These are phyloP conservation scores for Cenococcum geophilum DNA, from an alignment of 495 filamentous ascomycete species.

Conservation along the genomic window DNA sequence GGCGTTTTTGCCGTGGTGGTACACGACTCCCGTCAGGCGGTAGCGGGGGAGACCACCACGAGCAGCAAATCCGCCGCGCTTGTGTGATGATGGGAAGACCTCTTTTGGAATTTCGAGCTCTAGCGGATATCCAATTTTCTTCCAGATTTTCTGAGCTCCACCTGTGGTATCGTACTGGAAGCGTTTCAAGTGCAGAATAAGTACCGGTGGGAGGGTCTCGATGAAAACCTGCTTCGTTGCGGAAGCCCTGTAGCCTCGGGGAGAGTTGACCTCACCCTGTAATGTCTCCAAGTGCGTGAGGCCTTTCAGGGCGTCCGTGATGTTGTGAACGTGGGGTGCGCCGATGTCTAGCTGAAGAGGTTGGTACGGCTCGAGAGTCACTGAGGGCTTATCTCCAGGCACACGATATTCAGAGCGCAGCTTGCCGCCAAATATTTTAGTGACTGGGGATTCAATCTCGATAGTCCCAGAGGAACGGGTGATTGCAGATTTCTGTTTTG, in stretches of 20 bases:
- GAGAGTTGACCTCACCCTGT: conserved; percentile 79
- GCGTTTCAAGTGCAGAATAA: conserved; percentile 92
- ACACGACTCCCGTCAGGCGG: conserved; percentile 82
- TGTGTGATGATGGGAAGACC: conserved; percentile 71
- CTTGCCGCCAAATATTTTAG: conserved; percentile 89
- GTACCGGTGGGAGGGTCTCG: conserved; percentile 82
- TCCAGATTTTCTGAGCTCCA: conserved; percentile 97
- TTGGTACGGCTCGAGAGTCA: conserved; percentile 89
- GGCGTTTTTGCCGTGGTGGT: conserved; percentile 94
- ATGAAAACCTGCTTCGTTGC: conserved; percentile 94
- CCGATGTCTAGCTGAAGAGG: conserved; percentile 93
- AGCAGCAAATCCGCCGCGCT: conserved; percentile 55
- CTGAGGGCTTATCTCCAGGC: conserved; percentile 78
- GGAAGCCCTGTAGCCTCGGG: conserved; percentile 65
- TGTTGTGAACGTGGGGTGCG: conserved; percentile 74
- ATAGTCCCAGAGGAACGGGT: conserved; percentile 81
- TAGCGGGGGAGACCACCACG: conserved; percentile 72
- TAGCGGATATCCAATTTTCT: conserved; percentile 90
- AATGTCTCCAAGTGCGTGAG: conserved; percentile 78
- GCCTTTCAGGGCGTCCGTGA: conserved; percentile 82
- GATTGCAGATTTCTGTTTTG: conserved; percentile 77
- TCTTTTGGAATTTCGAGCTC: conserved; percentile 92
- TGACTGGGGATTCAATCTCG: conserved; percentile 71
- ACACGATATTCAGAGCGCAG: conserved; percentile 84
- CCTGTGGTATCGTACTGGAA: conserved; percentile 92